Base-by-base conservation (phyloP, 2,329 filamentous ascomycete genomes). In the Neonectria faginata region DNA sequence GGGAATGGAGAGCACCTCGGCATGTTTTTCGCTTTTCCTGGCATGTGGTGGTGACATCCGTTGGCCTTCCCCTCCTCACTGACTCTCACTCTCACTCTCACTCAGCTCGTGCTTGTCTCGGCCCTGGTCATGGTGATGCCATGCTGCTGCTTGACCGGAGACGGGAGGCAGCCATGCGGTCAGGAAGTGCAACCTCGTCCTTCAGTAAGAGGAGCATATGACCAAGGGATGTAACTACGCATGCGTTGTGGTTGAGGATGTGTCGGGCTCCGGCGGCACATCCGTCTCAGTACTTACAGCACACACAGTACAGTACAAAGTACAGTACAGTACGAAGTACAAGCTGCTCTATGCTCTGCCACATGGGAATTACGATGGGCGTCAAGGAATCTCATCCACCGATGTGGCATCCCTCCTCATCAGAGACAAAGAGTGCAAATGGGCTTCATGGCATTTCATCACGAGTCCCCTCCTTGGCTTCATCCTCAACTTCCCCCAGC, bases 351-450 rank as follows among this genome's bases (percentile, higher is more conserved):
- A 7, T 16, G 14, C 16, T 39, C 36, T n/a, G 14, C 25, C 45
- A 57, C 25, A 25, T 29, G 14, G 16, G 39, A 29, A 29, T 36
- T 27, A 12, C 12, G 47, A 55, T 47, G 39, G 25, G n/a, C 42
- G 25, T 33, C 9, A 18, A 42, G 44, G 27, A 56, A 61, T 62
- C 60, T 62, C 57, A 57, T 57, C 53, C 53, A 42, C 18, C 39
- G 4, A 10, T 42, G n/a, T 29, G n/a, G 27, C 41, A 47, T 33
- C 48, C 52, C 45, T 44, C 52, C 45, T 44, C 42, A 50, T n/a
- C 9, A 36, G 53, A 53, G 53, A 53, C 53, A 45, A 62, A 45
- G 12, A 48, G 45, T 16, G 11, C 41, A n/a, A 16, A 42, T 31
- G 25, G 41, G n/a, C 42, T 36, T 31, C 31, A 8, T 57, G 29